Conservation (phyloP, 805 yeast genomes). For the Monosporozyma yasuniensis region DNA sequence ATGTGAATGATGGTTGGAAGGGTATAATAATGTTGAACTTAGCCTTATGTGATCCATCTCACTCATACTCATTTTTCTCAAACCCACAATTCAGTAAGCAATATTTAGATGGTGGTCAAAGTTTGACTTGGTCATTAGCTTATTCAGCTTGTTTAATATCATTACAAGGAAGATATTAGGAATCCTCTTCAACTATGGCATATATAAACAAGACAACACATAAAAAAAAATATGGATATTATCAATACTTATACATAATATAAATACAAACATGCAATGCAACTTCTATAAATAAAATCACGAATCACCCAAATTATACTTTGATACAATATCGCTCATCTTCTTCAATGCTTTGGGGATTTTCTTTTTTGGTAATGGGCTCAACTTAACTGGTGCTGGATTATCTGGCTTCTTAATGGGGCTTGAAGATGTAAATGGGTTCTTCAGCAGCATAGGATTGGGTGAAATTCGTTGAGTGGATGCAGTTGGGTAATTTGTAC, state of each 20-base stretch:
- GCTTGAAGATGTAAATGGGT: not conserved
- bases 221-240: not conserved
- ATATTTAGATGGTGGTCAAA: conserved; percentile 75
- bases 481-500: not conserved
- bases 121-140: conserved; percentile 78
- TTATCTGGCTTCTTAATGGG: not conserved
- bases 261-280: not conserved
- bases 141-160: conserved; percentile 42
- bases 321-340: conserved; percentile 22
- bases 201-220: not conserved
- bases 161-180: not conserved
- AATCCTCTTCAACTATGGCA: not conserved
- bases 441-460: not conserved
- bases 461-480: not conserved
- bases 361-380: not conserved
- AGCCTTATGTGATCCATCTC: conserved; percentile 62
- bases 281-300: not conserved
- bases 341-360: conserved; percentile 23
- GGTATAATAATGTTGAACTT: conserved; percentile 64
- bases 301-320: conserved; percentile 17
- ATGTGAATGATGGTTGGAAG: conserved; percentile 59
- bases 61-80: conserved; percentile 56
- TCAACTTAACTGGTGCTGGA: not conserved
- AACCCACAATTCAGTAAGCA: conserved; percentile 41
- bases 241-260: not conserved